Evolutionary conservation across 2,329 filamentous ascomycete species (phyloP).

Genomic region (Fusarium globosum): DNA sequence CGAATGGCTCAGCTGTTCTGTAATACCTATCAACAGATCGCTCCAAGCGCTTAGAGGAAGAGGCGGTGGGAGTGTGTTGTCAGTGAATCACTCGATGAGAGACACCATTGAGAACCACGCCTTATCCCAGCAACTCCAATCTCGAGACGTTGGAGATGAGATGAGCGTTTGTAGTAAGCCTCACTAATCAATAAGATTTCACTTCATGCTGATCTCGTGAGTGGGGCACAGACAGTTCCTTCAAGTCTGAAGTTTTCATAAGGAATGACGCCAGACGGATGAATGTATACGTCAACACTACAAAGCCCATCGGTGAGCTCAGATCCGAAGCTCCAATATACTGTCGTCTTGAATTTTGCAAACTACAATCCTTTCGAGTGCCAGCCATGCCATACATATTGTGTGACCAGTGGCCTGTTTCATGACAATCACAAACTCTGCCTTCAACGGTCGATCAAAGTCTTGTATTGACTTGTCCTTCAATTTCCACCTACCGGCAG

Average conservation of each 20-base stretch:
- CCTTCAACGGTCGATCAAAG: conserved; percentile 1
- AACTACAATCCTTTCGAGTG: neutral
- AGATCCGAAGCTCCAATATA: conserved; percentile 9
- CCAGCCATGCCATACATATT: neutral
- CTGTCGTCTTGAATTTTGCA: neutral
- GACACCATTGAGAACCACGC: neutral
- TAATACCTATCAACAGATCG: conserved; percentile 11
- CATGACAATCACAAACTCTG: conserved; percentile 2
- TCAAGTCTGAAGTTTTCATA: neutral
- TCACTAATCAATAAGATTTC: conserved; percentile 25
- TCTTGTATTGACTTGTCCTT: neutral
- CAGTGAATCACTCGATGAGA: neutral
- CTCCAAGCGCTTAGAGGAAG: conserved; percentile 40
- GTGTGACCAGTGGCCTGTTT: conserved; percentile 24
- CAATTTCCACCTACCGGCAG: neutral
- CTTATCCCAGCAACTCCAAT: conserved; percentile 6
- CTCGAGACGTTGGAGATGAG: conserved; percentile 10
- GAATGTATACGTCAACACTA: conserved; percentile 39
- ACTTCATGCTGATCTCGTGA: conserved; percentile 20
- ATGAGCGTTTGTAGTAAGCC: conserved; percentile 20
- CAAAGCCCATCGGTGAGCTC: neutral
- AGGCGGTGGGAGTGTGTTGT: conserved; percentile 33
- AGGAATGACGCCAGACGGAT: conserved; percentile 42
- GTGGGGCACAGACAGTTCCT: conserved; percentile 14
- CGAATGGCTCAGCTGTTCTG: neutral